These are phyloP conservation scores for Rhizophagus sp. DNA, from an alignment of 192 early-diverging fungal species.

Conservation along the genomic window DNA sequence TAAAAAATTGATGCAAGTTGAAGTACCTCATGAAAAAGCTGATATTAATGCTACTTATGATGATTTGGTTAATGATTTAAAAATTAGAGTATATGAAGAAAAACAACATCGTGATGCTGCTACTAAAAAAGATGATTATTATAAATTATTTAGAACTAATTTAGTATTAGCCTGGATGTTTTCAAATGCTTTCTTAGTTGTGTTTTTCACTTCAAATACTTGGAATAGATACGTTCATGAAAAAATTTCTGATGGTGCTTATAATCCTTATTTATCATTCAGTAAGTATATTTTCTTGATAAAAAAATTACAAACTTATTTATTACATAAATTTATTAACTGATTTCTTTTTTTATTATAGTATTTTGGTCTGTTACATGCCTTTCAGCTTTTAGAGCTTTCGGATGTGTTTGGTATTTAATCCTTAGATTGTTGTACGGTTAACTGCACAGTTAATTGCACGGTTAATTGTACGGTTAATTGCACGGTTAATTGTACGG, in stretches of 20 bases:
- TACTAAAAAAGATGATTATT: conserved; percentile 87
- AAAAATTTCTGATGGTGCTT: conserved; percentile 8
- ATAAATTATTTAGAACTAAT: conserved; percentile 83
- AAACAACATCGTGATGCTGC: conserved; percentile 73
- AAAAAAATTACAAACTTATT: background rate
- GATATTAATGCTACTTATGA: conserved; percentile 88
- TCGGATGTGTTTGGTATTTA: conserved; percentile 74
- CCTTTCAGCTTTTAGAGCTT: conserved; percentile 71
- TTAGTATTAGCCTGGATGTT: conserved; percentile 87
- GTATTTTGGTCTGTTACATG: conserved; percentile 86
- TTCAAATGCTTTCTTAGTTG: conserved; percentile 73
- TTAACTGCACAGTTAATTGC: conserved; percentile 29
- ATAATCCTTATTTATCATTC: conserved; percentile 22
- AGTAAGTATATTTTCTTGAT: background rate
- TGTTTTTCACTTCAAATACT: conserved; percentile 62
- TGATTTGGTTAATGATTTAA: conserved; percentile 66
- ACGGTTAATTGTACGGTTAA: no score
- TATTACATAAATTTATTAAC: conserved; percentile 46
- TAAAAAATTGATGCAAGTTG: conserved; percentile 66
- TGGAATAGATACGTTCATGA: conserved; percentile 26
- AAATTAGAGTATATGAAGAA: conserved; percentile 40
- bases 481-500: no score
- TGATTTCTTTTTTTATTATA: conserved; percentile 73
- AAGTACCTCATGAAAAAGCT: conserved; percentile 71
- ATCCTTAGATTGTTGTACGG: conserved; percentile 62